Conservation (phyloP, 140 eudicot species). For the Cichorium intybus region DNA sequence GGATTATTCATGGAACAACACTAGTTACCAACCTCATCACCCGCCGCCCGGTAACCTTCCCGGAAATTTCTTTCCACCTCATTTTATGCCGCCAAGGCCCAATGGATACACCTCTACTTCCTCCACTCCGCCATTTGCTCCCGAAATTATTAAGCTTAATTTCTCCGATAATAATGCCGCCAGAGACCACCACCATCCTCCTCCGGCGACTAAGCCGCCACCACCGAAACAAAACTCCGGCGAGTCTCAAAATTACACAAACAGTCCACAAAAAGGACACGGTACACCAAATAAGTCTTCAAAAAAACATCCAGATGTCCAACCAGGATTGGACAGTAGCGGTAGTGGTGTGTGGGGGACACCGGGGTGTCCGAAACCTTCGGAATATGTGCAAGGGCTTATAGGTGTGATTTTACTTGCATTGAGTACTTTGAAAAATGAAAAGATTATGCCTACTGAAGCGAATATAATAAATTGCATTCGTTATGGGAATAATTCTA, state of each 20-base stretch:
- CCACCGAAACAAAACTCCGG: constrained; percentile 37
- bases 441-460: constrained; percentile 86
- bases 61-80: constrained; percentile 41
- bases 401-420: constrained; percentile 75
- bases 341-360: constrained; percentile 59
- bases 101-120: constrained; percentile 39
- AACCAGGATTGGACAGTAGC: constrained; percentile 31
- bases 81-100: constrained; percentile 43
- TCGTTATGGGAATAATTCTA: constrained; percentile 64
- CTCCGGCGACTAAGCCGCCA: constrained; percentile 22
- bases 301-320: constrained; percentile 36
- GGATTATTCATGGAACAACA: constrained; percentile 44
- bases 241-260: constrained; percentile 41
- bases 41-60: constrained; percentile 39
- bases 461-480: constrained; percentile 76
- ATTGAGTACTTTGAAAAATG: constrained; percentile 67
- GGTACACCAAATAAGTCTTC: constrained; percentile 37
- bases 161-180: constrained; percentile 45
- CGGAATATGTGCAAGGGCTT: constrained; percentile 78
- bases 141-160: constrained; percentile 49
- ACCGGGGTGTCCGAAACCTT: constrained; percentile 73
- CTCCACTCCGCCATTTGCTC: constrained; percentile 32
- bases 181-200: constrained; percentile 16
- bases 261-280: constrained; percentile 53
- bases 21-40: constrained; percentile 39